Evolutionary conservation across 805 yeast species (phyloP).

Genomic region (Yamadazyma laniorum): DNA sequence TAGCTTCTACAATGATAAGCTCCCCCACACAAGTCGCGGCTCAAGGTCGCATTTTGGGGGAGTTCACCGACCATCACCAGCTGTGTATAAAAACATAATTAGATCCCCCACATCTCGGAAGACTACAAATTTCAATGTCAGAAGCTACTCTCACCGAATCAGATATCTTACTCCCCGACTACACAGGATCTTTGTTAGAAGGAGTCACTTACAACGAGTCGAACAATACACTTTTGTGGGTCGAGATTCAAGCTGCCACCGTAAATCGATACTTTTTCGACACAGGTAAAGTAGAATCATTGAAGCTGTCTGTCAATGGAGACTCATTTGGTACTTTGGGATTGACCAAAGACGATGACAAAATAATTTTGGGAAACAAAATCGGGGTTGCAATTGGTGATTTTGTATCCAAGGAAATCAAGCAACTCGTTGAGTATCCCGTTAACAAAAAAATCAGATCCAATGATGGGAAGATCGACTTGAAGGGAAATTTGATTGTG

Average conservation of each 20-base stretch:
- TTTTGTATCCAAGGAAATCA: slow-evolving; percentile 32
- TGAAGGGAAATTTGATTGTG: slow-evolving; percentile 72
- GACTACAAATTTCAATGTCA: no score
- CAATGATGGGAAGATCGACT: slow-evolving; percentile 82
- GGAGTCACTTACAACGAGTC: slow-evolving; percentile 63
- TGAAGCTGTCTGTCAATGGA: slow-evolving; percentile 32
- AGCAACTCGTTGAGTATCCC: slow-evolving; percentile 43
- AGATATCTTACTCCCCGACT: slow-evolving; percentile 23
- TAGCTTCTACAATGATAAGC: no score
- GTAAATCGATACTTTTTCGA: slow-evolving; percentile 33
- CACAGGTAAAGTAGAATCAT: slow-evolving; percentile 31
- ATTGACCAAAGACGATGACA: slow-evolving; percentile 55
- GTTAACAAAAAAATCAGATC: slow-evolving; percentile 41
- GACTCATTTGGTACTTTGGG: slow-evolving; percentile 71
- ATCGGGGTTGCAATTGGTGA: slow-evolving; percentile 61
- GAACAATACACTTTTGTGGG: slow-evolving; percentile 51
- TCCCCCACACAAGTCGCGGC: no score
- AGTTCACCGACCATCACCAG: no score
- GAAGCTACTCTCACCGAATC: slow-evolving; percentile 8
- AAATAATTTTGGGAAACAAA: slow-evolving; percentile 59
- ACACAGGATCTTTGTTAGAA: slow-evolving; percentile 55
- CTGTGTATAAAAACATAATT: no score
- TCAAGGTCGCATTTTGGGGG: no score
- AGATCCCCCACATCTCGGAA: no score
- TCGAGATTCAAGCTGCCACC: slow-evolving; percentile 40